Evolutionary conservation across 2,329 filamentous ascomycete species (phyloP), one percentile per base, ranked within the genome.

Genomic region (Bretziella fagacearum): DNA sequence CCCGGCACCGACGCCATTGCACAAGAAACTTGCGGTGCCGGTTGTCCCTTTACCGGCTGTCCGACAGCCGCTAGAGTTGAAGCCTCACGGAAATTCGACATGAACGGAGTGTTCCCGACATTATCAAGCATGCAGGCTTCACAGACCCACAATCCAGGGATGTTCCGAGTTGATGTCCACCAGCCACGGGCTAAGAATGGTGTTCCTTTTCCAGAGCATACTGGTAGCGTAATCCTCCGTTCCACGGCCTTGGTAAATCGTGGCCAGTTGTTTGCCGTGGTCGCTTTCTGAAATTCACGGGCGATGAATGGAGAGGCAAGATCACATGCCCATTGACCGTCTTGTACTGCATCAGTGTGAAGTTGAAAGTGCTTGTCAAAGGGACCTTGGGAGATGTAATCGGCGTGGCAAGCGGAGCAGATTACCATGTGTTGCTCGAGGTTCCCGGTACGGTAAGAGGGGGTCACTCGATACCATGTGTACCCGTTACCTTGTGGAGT

Each of bases 341-440:
- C 44, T 54, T 53, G 4, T 59, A 57, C 0, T 54, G 0, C 51
- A 6, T 43, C 52, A 26, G 37, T 1, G 53, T 53, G n/a, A 66
- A 64, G 1, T 49, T 53, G 3, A n/a, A n/a, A n/a, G n/a, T n/a
- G n/a, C n/a, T 51, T 13, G 6, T 60, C 59, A 13, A 64, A 61
- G 0, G 54, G 8, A 0, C 55, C 58, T 0, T 55, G 57, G 1
- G 48, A 53, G 2, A 64, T 50, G 0, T 50, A 43, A 33, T 65
- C 60, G 10, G 62, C 56, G 48, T 60, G 61, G 43, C 64, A 66
- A 3, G 63, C 58, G 25, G 65, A 57, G 25, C 64, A 66, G 0
- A 60, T 53, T 2, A 65, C 53, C 22, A 65, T 58, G 1, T 58
- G 1, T 55, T 49, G 0, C 63, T 54, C 3, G 58, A 58, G 1